These are phyloP conservation scores for Sextonia rubra DNA, from an alignment of 164 flowering plant species.

Conservation along the genomic window DNA sequence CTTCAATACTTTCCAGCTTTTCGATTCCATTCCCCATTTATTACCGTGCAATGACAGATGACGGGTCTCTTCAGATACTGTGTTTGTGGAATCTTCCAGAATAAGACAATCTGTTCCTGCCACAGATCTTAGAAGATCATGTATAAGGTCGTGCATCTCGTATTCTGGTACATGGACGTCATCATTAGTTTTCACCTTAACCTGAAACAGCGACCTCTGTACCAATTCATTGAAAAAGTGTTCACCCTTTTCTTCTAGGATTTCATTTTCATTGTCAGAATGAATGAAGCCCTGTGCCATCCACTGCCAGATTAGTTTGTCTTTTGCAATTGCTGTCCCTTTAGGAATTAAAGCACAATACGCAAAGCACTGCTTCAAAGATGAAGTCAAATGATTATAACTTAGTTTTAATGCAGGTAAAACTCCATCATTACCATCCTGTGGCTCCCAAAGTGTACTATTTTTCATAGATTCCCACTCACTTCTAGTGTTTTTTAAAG, in stretches of 20 bases:
- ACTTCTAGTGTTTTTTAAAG: neutral
- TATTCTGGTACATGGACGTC: no score
- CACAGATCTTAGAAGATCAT: no score
- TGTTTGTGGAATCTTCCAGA: no score
- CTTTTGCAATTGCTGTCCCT: conserved; percentile 2
- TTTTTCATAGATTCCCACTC: conserved; percentile 11
- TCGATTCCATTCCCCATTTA: neutral
- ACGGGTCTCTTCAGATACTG: neutral
- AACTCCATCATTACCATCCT: neutral
- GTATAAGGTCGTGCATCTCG: no score
- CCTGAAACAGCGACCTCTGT: conserved; percentile 8
- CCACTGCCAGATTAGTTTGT: conserved; percentile 14
- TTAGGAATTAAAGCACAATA: conserved; percentile 21
- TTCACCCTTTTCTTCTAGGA: conserved; percentile 5
- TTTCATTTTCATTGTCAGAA: neutral
- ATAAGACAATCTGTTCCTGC: no score
- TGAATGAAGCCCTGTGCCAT: conserved; percentile 17
- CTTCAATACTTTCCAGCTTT: neutral
- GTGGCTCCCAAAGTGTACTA: conserved; percentile 11
- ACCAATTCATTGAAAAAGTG: conserved; percentile 3
- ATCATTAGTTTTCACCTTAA: neutral
- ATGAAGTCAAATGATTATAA: conserved; percentile 15
- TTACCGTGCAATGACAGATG: no score
- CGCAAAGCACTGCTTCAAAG: conserved; percentile 17
- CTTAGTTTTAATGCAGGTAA: conserved; percentile 17